A percentile compares a stretch with the other conserved stretches of the same genome.
These are phyloP conservation scores for Taxillus chinensis DNA, from an alignment of 164 flowering plant genomes.

Conservation along the genomic window DNA sequence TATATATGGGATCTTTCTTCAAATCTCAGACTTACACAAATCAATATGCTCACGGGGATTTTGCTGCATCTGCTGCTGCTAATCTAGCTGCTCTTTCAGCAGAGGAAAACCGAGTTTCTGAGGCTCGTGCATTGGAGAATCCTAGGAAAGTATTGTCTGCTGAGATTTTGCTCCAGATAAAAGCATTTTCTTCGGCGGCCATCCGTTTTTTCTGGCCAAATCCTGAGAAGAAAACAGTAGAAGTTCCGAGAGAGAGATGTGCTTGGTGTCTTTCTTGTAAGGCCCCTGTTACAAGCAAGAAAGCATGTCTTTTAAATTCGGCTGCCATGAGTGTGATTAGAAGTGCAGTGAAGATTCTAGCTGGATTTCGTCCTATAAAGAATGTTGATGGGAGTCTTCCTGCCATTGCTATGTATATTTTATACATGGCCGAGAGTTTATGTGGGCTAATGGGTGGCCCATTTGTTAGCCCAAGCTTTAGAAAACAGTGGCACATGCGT, in stretches of 20 bases:
- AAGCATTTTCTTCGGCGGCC: constrained; percentile 69
- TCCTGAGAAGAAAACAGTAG: constrained; percentile 66
- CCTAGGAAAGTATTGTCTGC: constrained; percentile 42
- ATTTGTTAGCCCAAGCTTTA: constrained; percentile 34
- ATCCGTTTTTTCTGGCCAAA: constrained; percentile 84
- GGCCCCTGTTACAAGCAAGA: constrained; percentile 45
- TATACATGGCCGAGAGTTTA: constrained; percentile 70
- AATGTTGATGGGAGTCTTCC: constrained; percentile 49
- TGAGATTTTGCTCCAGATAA: constrained; percentile 44
- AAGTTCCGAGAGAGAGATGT: constrained; percentile 92
- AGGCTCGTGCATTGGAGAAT: constrained; percentile 29
- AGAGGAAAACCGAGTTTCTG: constrained; percentile 49
- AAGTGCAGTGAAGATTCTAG: constrained; percentile 43
- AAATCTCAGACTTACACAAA: constrained; percentile 58
- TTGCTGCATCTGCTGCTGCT: constrained; percentile 92
- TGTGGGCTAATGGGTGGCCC: constrained; percentile 64
- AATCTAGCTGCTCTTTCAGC: constrained; percentile 54
- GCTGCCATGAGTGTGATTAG: constrained; percentile 60
- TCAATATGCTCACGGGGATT: constrained; percentile 70
- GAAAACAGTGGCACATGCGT: constrained; percentile 61
- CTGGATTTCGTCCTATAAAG: constrained; percentile 38
- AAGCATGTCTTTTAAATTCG: constrained; percentile 75
- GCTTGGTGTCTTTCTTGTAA: constrained; percentile 92
- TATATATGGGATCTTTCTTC: constrained; percentile 44
- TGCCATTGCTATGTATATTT: constrained; percentile 56